These are phyloP conservation scores for Phytophthora niederhauseri DNA, from an alignment of 352 stramenopile species.

Conservation along the genomic window DNA sequence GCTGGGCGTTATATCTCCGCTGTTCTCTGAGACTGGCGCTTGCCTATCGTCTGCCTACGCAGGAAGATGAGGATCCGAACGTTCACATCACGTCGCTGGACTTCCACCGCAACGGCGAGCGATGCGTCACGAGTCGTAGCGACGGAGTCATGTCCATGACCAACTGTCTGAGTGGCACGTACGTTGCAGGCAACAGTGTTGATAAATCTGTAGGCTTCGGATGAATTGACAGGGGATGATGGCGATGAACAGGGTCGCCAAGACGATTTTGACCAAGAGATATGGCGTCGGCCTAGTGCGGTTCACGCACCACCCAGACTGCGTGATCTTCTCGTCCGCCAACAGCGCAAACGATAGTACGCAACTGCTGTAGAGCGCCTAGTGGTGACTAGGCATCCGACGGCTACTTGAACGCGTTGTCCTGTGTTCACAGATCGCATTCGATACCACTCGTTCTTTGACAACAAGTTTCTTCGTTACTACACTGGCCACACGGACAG, in stretches of 20 bases:
- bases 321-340: conserved; percentile 83
- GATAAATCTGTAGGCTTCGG: too few relatives aligned
- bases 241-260: conserved; percentile 60
- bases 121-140: conserved; percentile 76
- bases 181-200: conserved; percentile 33
- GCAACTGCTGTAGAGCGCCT: neutral
- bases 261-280: conserved; percentile 86
- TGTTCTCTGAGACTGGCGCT: conserved; percentile 5
- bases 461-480: conserved; percentile 92
- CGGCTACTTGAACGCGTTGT: conserved; percentile 8
- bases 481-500: conserved; percentile 79
- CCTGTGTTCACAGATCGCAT: conserved; percentile 60
- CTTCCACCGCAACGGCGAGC: conserved; percentile 83
- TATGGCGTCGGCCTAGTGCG: conserved; percentile 82
- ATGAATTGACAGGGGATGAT: conserved; percentile 8
- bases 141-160: conserved; percentile 83
- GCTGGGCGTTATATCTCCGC: neutral
- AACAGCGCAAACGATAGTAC: conserved; percentile 77
- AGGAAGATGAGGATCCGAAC: conserved; percentile 74
- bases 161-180: conserved; percentile 86
- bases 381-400: neutral
- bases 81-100: conserved; percentile 63
- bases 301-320: conserved; percentile 86
- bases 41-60: neutral
- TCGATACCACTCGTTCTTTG: conserved; percentile 89